These are phyloP conservation scores for Kwoniella europaea DNA, from an alignment of 768 basidiomycete genomes.

Conservation along the genomic window DNA sequence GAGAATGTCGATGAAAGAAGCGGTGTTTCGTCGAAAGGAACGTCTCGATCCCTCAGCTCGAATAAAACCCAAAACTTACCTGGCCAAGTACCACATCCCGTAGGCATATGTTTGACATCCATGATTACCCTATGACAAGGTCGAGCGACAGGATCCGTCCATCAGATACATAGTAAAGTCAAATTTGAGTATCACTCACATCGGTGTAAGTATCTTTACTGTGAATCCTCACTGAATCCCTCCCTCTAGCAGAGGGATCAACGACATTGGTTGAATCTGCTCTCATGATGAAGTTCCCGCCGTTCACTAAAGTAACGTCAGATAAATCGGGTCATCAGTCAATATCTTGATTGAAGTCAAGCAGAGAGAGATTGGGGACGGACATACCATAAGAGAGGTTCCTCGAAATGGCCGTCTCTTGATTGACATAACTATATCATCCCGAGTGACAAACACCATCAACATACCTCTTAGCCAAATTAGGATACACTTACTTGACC, in stretches of 20 bases:
- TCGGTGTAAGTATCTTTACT: constrained; percentile 24
- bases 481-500: constrained; percentile 10
- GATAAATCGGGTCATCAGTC: no score
- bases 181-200: constrained; percentile 6
- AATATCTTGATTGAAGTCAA: no score
- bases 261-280: constrained; percentile 20
- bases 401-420: constrained; percentile 9
- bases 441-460: background rate
- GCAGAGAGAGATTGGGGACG: background rate
- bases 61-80: background rate
- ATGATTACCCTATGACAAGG: constrained; percentile 16
- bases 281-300: constrained; percentile 23
- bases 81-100: constrained; percentile 19
- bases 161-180: background rate
- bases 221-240: constrained; percentile 29
- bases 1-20: no score
- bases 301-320: background rate
- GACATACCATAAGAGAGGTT: constrained; percentile 19
- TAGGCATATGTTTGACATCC: constrained; percentile 27
- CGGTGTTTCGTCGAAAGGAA: no score
- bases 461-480: background rate
- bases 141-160: background rate
- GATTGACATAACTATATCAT: constrained; percentile 18
- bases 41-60: no score
- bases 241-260: constrained; percentile 14